Conservation (phyloP, 345 rosid species). For the Camelina sativa region DNA sequence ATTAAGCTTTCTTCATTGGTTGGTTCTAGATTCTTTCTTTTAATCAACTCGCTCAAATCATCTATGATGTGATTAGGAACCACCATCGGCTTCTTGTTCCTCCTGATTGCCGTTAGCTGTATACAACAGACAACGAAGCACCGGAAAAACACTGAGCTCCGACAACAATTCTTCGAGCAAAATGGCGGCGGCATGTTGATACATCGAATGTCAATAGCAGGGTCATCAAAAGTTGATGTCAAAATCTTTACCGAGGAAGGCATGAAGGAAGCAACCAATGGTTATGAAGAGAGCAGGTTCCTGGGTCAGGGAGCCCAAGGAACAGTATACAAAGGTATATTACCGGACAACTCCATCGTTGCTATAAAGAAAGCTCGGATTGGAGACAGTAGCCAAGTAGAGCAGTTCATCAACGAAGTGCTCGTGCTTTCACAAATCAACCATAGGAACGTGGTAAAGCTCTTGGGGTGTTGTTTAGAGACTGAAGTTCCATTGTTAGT, state of each 20-base stretch:
- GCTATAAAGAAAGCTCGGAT: too few relatives aligned
- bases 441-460: constrained; percentile 51
- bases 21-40: not conserved
- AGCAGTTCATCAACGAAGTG: constrained; percentile 52
- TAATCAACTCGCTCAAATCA: not conserved
- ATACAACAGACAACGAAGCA: constrained; percentile 1
- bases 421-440: constrained; percentile 53
- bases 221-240: constrained; percentile 21
- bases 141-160: not conserved
- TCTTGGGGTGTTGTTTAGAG: constrained; percentile 44
- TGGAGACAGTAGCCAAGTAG: too few relatives aligned
- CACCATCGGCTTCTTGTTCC: constrained; percentile 7
- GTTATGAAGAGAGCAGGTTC: constrained; percentile 37
- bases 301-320: constrained; percentile 45
- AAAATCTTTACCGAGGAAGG: constrained; percentile 38
- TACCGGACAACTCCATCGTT: too few relatives aligned
- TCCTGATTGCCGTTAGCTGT: not conserved
- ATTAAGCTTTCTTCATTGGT: not conserved
- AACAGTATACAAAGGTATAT: too few relatives aligned
- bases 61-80: not conserved
- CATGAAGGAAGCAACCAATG: constrained; percentile 40
- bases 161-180: constrained; percentile 32
- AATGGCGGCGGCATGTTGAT: constrained; percentile 10
- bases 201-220: constrained; percentile 23
- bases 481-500: constrained; percentile 44